Evolutionary conservation across 306 rosid genomes (phyloP).

Genomic region (Rosa persica): DNA sequence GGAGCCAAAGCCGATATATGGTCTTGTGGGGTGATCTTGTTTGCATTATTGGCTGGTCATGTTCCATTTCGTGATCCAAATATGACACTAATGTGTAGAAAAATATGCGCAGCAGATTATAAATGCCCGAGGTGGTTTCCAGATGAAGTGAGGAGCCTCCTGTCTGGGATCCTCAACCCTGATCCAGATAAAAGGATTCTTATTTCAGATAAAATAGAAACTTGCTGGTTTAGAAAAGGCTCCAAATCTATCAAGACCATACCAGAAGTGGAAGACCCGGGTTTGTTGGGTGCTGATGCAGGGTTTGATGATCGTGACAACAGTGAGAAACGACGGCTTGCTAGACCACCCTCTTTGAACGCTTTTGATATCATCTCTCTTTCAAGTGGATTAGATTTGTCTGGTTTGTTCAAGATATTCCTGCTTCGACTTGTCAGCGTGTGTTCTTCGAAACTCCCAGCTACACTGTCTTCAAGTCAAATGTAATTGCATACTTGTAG

Average conservation of each 20-base stretch:
- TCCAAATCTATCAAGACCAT: constrained; percentile 2
- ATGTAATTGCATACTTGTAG: not conserved
- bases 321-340: not conserved
- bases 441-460: not conserved
- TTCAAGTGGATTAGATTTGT: not conserved
- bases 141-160: constrained; percentile 31
- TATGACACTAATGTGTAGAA: constrained; percentile 39
- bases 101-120: constrained; percentile 42
- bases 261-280: not conserved
- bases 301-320: not conserved
- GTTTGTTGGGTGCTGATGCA: constrained; percentile 4
- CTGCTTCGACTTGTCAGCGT: constrained; percentile 1
- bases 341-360: not conserved
- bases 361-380: not conserved
- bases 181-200: constrained; percentile 46
- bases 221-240: constrained; percentile 49
- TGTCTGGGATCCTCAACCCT: constrained; percentile 49
- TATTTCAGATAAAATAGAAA: constrained; percentile 31
- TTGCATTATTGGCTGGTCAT: constrained; percentile 47
- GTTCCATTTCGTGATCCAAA: constrained; percentile 46
- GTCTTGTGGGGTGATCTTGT: constrained; percentile 63
- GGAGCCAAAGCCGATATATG: constrained; percentile 61
- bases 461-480: not conserved
- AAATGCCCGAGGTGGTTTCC: constrained; percentile 51
- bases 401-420: not conserved